Base-by-base conservation (phyloP, 805 yeast genomes). In the Candida schatavii region DNA sequence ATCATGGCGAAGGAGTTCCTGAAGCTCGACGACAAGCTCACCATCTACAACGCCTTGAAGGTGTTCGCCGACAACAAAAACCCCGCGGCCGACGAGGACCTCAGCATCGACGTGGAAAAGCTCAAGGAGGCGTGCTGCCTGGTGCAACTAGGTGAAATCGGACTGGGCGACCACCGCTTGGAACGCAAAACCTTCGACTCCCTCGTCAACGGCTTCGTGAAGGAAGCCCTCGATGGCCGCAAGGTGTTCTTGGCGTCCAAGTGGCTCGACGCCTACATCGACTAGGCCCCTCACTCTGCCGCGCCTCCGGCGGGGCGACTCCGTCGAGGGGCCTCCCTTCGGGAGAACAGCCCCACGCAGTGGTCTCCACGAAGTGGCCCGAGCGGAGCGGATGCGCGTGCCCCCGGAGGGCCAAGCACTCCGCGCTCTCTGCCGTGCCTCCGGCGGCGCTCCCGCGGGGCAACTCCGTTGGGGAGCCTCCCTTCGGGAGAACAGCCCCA, bases 201-300 rank as follows among this genome's bases (percentile, higher is more conserved):
- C 9, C 67, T 82, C 31, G 67, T 85, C 9, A 64, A 68, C 14
- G 77, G 77, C 4, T 88, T 83, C 57, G 71, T 73, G 23, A 73
- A 70, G 37, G 77, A 73, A 47, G 78, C 72, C 45, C 65, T 80
- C 61, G 72, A 80, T 44, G 85, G 86, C 0, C 77, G 76, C 41
- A 71, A 68, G 43, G 54, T 74, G 19, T 85, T 89, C 54, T 62
- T 75, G 51, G 88, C 85, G 4, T 67, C 73, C 26, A 78, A 76
- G 45, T 85, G 89, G 68, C 62, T 86, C 27, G 76, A 77, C 40
- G 76, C 78, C 3, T 73, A 70, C 48, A 61, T 70, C 28, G 74
- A 70, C 44, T 70, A 47, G 42, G n/a, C n/a, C n/a, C n/a, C n/a
- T n/a, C n/a, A n/a, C n/a, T n/a, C n/a, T n/a, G n/a, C n/a, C n/a